A percentile compares a stretch with the other conserved stretches of the same genome.
phyloP scores from a whole-genome alignment of 306 rosid species.

The Medicago ruthenica region DNA sequence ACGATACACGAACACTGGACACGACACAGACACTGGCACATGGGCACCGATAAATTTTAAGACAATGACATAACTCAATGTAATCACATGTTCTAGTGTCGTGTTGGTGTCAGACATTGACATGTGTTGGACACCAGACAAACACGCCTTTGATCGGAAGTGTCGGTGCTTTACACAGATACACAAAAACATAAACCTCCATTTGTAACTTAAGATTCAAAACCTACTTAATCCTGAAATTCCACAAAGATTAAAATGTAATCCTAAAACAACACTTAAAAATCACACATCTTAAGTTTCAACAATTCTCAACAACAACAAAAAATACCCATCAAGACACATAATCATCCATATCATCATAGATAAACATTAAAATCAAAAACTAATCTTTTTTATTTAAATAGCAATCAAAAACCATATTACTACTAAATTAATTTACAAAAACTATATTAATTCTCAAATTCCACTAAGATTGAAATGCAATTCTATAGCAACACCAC shows the following conservation, averaged over 20 bases:
- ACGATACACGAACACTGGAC: too few relatives aligned
- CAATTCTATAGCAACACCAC: background rate
- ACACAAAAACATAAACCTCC: constrained; percentile 16
- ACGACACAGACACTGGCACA: too few relatives aligned
- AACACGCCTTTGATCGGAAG: too few relatives aligned
- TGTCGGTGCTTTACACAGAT: background rate
- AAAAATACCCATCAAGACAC: background rate
- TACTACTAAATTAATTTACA: background rate
- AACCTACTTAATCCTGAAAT: constrained; percentile 6
- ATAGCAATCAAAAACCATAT: background rate
- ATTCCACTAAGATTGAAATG: background rate
- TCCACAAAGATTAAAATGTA: constrained; percentile 13
- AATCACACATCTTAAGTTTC: background rate
- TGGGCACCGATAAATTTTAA: too few relatives aligned
- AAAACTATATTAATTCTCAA: background rate
- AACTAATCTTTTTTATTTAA: too few relatives aligned
- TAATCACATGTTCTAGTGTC: too few relatives aligned
- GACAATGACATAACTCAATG: too few relatives aligned
- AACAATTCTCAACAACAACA: background rate
- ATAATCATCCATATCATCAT: background rate
- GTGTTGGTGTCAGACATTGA: too few relatives aligned
- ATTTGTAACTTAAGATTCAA: background rate
- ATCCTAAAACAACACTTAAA: background rate
- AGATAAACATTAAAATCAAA: too few relatives aligned
- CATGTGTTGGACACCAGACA: too few relatives aligned